Conservation (phyloP, 176 grass and related monocot species). For the Oryza longistaminata region DNA sequence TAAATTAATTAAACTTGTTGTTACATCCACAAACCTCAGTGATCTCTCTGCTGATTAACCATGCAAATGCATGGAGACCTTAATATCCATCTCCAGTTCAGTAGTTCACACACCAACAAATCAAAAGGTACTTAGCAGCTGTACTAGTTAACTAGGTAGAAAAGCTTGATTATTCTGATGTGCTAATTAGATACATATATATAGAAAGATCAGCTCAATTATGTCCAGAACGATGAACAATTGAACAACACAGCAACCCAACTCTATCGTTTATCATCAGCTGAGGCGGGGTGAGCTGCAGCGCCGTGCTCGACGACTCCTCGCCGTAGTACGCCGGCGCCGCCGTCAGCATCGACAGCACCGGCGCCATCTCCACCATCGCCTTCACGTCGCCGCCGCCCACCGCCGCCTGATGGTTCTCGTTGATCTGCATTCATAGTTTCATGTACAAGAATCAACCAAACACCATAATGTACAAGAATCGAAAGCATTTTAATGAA, state of each 20-base stretch:
- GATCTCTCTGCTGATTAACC: not conserved
- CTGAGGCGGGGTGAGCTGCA: slow-evolving; percentile 60
- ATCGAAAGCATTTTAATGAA: not conserved
- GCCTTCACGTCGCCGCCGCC: slow-evolving; percentile 38
- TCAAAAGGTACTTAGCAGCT: not conserved
- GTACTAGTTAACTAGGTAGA: not conserved
- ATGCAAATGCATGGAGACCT: not conserved
- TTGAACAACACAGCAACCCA: not conserved
- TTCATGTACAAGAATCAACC: not conserved
- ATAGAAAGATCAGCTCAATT: not conserved
- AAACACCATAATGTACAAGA: not conserved
- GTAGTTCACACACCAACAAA: not conserved
- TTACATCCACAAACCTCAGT: not conserved
- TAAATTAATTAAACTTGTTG: not conserved
- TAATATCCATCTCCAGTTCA: not conserved
- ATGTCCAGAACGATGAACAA: not conserved
- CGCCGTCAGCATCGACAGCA: slow-evolving; percentile 56
- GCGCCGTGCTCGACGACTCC: slow-evolving; percentile 56
- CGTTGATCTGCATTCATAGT: slow-evolving; percentile 32
- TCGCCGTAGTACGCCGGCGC: slow-evolving; percentile 40
- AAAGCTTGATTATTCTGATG: not conserved
- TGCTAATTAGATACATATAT: not conserved
- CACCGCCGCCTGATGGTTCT: slow-evolving; percentile 46
- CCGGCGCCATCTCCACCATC: slow-evolving; percentile 40
- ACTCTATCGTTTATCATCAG: not conserved